Conservation (phyloP, 768 basidiomycete genomes). For the Russula vinacea region DNA sequence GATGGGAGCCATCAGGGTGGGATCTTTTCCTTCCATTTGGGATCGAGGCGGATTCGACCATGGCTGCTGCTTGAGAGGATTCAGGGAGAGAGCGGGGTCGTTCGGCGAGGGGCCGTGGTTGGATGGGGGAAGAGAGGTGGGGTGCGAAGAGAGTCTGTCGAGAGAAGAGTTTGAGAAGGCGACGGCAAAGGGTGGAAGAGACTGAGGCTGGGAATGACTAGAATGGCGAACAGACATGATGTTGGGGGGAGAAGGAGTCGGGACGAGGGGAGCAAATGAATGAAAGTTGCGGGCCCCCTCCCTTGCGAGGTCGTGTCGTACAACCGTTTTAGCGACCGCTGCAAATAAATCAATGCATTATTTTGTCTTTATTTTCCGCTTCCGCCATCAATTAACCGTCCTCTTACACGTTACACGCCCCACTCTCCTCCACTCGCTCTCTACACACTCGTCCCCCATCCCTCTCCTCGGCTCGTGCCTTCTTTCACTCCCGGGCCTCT, state of each 20-base stretch:
- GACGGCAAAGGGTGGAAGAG: constrained; percentile 77
- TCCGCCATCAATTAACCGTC: constrained; percentile 5
- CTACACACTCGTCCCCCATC: not conserved
- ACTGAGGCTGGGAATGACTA: constrained; percentile 49
- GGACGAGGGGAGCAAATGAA: not conserved
- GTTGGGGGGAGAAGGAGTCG: not conserved
- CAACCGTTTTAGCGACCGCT: not conserved
- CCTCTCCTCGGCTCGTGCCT: not conserved
- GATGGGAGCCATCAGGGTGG: constrained; percentile 24
- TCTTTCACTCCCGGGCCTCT: not conserved
- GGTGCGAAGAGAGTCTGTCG: constrained; percentile 46
- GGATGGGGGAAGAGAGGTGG: constrained; percentile 67
- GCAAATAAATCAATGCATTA: not conserved
- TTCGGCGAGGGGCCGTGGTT: constrained; percentile 40
- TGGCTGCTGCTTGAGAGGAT: constrained; percentile 28
- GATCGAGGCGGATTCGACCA: constrained; percentile 25
- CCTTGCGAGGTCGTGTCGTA: constrained; percentile 10
- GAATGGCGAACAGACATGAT: constrained; percentile 39
- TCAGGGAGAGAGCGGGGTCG: constrained; percentile 31
- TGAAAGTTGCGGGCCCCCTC: not conserved
- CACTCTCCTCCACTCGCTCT: not conserved
- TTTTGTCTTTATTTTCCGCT: constrained; percentile 1
- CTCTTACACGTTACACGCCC: constrained; percentile 21
- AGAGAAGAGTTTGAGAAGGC: constrained; percentile 63
- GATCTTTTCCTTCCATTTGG: constrained; percentile 34